Evolutionary conservation across 1,284 basidiomycete species (phyloP), one percentile per base, ranked within the genome.

Genomic region (Leccinum variabile): DNA sequence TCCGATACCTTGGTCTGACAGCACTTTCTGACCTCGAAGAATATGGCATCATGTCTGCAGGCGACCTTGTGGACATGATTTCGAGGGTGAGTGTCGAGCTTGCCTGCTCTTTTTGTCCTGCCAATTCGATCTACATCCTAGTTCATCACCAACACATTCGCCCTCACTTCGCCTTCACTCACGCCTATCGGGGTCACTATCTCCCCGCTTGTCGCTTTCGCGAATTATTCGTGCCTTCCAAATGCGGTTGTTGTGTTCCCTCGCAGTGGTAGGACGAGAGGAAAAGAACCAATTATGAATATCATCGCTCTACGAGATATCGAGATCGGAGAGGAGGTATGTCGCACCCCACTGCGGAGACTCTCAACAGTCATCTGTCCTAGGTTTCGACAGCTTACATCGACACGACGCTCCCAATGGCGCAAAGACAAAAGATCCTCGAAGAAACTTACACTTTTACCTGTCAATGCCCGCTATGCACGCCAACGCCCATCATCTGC

Each of bases 171-270:
- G 0, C 86, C 91, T 0, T 81, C 89, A 3, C 78, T 97, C 9
- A 82, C 85, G 1, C 89, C 93, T 0, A 81, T 98, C 49, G 96
- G 96, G 14, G 86, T 90, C 1, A 86, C 88, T 33, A 82, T 96
- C 30, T 91, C 92, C 0, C 94, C 95, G 0, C 68, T 85, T 0
- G 79, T 89, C 10, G 94, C 95, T 0, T 81, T 98, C 35, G 83
- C 92, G 67, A 98, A 98, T 69, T 96, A 98, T 72, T 92, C 94
- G 0, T 98, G 96, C 70, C 82, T 85, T 25, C 95, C 96, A 0
- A 97, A 97, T 68, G 93, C 91, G 0, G 92, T 90, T 30, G 84
- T 96, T 30, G 93, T 98, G 1, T 98, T 96, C 72, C 95, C 96
- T 44, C 78, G 83, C 14, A 64, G 78, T 25, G 69, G 81, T 67